phyloP scores from a whole-genome alignment of 306 rosid genomes.

The Sesbania bispinosa region DNA sequence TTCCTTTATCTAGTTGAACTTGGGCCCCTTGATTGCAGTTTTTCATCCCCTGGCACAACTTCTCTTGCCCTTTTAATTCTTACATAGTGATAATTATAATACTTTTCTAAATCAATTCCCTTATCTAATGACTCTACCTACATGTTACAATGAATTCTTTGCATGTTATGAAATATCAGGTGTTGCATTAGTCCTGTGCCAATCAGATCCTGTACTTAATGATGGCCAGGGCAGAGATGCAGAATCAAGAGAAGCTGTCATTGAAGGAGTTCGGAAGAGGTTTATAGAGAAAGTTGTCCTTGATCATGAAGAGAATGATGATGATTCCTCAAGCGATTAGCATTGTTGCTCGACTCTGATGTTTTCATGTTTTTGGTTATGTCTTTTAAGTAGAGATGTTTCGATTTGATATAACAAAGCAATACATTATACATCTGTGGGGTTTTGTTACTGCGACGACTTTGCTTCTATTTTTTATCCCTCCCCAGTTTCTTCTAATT shows the following conservation, averaged over 20 bases:
- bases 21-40: background rate
- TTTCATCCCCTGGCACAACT: background rate
- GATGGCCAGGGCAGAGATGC: slow-evolving; percentile 69
- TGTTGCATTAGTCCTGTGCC: slow-evolving; percentile 88
- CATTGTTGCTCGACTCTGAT: slow-evolving; percentile 2
- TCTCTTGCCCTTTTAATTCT: background rate
- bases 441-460: background rate
- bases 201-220: slow-evolving; percentile 82
- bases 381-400: background rate
- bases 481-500: background rate
- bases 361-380: background rate
- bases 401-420: background rate
- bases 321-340: slow-evolving; percentile 84
- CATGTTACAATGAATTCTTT: background rate
- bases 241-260: slow-evolving; percentile 64
- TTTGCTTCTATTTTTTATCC: background rate
- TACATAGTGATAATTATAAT: background rate
- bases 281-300: slow-evolving; percentile 75
- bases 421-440: background rate
- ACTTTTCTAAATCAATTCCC: background rate
- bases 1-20: background rate
- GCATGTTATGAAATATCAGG: slow-evolving; percentile 43
- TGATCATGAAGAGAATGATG: slow-evolving; percentile 67
- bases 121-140: background rate
- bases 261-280: slow-evolving; percentile 75